These are phyloP conservation scores for Venturia carpophila DNA, from an alignment of 2,329 filamentous ascomycete species.

Conservation along the genomic window DNA sequence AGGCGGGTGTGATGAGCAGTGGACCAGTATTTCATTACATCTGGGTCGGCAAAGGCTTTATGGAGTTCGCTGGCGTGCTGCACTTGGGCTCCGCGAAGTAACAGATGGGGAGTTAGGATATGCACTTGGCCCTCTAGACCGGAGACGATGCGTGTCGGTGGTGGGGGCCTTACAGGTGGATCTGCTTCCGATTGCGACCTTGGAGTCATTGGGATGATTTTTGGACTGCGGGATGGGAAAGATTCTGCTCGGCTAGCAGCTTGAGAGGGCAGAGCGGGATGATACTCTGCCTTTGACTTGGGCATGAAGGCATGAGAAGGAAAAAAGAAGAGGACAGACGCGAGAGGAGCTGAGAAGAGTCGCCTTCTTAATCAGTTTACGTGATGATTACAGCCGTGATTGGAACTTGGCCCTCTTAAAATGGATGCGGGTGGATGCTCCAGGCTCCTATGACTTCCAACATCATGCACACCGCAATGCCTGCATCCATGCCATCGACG, in stretches of 20 bases:
- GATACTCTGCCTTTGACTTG: not conserved
- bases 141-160: not conserved
- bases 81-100: not conserved
- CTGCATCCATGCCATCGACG: not conserved
- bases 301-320: not conserved
- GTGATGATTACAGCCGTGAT: not conserved
- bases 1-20: constrained; percentile 9
- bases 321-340: not conserved
- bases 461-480: not conserved
- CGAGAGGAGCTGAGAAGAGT: not conserved
- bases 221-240: not conserved
- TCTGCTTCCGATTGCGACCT: not conserved
- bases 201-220: not conserved
- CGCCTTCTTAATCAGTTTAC: not conserved
- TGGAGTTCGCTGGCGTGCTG: not conserved
- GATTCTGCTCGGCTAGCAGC: not conserved
- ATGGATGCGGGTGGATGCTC: not conserved
- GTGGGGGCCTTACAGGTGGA: not conserved
- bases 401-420: not conserved
- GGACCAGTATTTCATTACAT: constrained; percentile 17
- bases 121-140: not conserved
- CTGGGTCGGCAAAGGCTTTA: not conserved
- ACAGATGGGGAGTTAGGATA: not conserved
- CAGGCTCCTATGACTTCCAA: not conserved
- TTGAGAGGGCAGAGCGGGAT: not conserved